A percentile compares a stretch with the other conserved stretches of the same genome.
Evolutionary conservation across 805 yeast genomes (phyloP).

Genomic region (Kazachstania africana): DNA sequence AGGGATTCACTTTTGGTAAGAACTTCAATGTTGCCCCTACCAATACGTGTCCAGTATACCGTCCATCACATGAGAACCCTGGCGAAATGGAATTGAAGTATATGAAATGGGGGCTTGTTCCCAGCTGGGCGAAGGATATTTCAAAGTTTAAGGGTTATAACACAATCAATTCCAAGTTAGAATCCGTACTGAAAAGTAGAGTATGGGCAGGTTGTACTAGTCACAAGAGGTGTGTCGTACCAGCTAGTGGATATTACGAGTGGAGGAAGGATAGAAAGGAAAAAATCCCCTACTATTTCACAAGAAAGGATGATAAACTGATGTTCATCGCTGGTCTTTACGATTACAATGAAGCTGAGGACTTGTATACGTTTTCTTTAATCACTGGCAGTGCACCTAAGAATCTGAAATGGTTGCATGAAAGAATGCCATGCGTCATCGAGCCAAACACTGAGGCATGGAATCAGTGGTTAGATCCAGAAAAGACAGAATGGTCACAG

Average conservation of each 20-base stretch:
- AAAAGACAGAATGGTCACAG: slow-evolving; percentile 28
- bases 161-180: slow-evolving; percentile 65
- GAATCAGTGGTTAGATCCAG: slow-evolving; percentile 48
- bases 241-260: slow-evolving; percentile 78
- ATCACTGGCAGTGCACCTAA: slow-evolving; percentile 62
- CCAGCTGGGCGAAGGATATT: slow-evolving; percentile 43
- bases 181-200: slow-evolving; percentile 27
- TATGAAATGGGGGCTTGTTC: slow-evolving; percentile 78
- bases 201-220: slow-evolving; percentile 47
- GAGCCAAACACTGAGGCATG: slow-evolving; percentile 48
- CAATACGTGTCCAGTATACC: slow-evolving; percentile 32
- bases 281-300: slow-evolving; percentile 57
- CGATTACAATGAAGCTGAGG: slow-evolving; percentile 12
- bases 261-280: slow-evolving; percentile 39
- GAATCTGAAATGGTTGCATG: slow-evolving; percentile 57
- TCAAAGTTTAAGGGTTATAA: slow-evolving; percentile 28
- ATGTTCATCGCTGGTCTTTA: slow-evolving; percentile 58
- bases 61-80: slow-evolving; percentile 1
- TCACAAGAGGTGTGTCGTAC: slow-evolving; percentile 56
- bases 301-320: slow-evolving; percentile 38
- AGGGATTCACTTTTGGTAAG: slow-evolving; percentile 9
- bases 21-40: slow-evolving; percentile 59
- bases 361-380: slow-evolving; percentile 46
- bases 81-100: slow-evolving; percentile 25
- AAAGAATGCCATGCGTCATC: slow-evolving; percentile 66